Evolutionary conservation across 1,284 basidiomycete species (phyloP), one percentile per base, ranked within the genome.

Genomic region (Mycosarcoma maydis): DNA sequence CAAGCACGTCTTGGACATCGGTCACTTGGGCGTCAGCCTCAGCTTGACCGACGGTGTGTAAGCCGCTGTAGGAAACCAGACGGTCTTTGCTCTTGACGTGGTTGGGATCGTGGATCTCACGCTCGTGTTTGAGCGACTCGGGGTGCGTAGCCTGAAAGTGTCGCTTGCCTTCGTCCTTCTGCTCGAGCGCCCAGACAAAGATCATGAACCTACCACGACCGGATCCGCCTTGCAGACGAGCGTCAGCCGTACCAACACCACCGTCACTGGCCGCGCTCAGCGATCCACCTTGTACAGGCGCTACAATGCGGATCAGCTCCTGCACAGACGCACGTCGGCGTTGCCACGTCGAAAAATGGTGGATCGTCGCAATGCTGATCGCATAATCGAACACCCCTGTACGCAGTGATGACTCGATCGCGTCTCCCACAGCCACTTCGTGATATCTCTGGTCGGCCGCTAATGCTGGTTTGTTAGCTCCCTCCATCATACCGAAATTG

Each of bases 101-200:
- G 19, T 56, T 57, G 22, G 60, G 66, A 44, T 65, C 57, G 7
- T 66, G 27, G 8, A 58, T 59, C 47, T 64, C 53, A 5, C 26
- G 56, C 4, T 43, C 36, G 17, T 26, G 23, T 22, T 51, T 55
- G 10, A 69, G 47, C 34, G 16, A 14, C 19, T 58, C 43, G 3
- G 65, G 58, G 20, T 62, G 27, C 6, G 20, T 6, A 0, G 51
- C 47, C 32, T 80, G 70, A 45, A 80, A 80, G 13, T 75, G 64
- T 10, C 78, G 54, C 29, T 77, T 67, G 26, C 70, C 71, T 38
- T 76, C 61, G 23, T 75, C 74, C 33, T 95, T 92, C 84, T 99
- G 96, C 78, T 97, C 94, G 50, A 91, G 87, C 1, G 95, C 94
- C 96, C 96, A 99, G n/a, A 98, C 96, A 76, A 96, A 97, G 75